These are phyloP conservation scores for Arthroderma sp. DNA, from an alignment of 2,329 filamentous ascomycete species.

Conservation along the genomic window DNA sequence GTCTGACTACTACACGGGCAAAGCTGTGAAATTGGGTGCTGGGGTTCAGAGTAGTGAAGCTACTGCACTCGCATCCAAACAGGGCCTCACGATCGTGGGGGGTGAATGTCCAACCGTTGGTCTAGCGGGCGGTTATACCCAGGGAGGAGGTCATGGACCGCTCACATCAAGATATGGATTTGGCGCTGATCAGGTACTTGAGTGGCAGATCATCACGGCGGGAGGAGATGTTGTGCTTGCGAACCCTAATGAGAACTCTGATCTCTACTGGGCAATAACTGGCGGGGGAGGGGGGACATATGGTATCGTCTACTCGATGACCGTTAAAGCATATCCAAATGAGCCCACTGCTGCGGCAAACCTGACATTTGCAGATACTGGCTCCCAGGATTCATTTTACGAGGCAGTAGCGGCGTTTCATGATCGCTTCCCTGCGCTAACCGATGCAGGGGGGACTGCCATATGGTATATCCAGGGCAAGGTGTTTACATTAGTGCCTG, in stretches of 20 bases:
- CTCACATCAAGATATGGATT: slow-evolving; percentile 44
- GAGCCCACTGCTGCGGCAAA: not conserved
- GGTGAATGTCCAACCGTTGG: slow-evolving; percentile 45
- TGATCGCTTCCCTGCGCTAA: not conserved
- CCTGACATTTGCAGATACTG: not conserved
- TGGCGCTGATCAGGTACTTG: slow-evolving; percentile 45
- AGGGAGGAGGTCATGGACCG: slow-evolving; percentile 47
- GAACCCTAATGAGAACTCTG: slow-evolving; percentile 26
- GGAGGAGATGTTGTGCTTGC: slow-evolving; percentile 33
- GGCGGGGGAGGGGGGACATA: slow-evolving; percentile 38
- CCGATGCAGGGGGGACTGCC: not conserved
- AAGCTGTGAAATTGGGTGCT: slow-evolving; percentile 41
- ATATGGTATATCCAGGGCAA: not conserved
- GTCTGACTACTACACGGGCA: slow-evolving; percentile 34
- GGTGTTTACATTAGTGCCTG: not conserved
- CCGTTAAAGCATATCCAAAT: slow-evolving; percentile 22
- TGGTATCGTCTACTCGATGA: slow-evolving; percentile 41
- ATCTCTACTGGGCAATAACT: slow-evolving; percentile 38
- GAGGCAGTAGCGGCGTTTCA: not conserved
- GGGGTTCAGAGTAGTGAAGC: slow-evolving; percentile 41
- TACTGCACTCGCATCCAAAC: slow-evolving; percentile 32
- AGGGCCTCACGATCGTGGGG: slow-evolving; percentile 40
- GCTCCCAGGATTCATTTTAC: not conserved
- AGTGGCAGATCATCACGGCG: slow-evolving; percentile 44
- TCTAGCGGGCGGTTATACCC: slow-evolving; percentile 45